Evolutionary conservation across 805 yeast species (phyloP).

Genomic region (Cyberlindnera galapagoensis): DNA sequence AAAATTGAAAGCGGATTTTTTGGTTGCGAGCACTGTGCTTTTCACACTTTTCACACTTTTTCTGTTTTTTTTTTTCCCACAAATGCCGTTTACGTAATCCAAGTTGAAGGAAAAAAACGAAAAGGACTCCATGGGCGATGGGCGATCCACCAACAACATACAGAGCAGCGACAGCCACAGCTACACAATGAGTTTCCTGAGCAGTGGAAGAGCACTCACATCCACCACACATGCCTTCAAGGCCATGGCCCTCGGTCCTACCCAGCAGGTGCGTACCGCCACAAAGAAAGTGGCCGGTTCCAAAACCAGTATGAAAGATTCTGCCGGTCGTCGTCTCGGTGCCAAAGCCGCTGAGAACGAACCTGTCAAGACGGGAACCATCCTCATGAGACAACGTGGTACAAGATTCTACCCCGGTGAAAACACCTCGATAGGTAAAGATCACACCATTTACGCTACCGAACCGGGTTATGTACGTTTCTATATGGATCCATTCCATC

Average conservation of each 20-base stretch:
- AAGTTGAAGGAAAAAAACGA: background rate
- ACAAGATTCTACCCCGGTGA: conserved; percentile 93
- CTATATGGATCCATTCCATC: conserved; percentile 94
- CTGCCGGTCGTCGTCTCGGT: conserved; percentile 92
- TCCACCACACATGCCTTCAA: conserved; percentile 9
- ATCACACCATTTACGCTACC: conserved; percentile 83
- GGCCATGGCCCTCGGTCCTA: conserved; percentile 11
- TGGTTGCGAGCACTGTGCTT: conserved; percentile 2
- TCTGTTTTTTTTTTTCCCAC: too few relatives aligned
- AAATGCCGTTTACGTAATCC: too few relatives aligned
- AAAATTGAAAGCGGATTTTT: background rate
- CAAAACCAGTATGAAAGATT: conserved; percentile 87
- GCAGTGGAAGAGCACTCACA: conserved; percentile 10
- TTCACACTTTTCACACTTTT: too few relatives aligned
- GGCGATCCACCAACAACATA: background rate
- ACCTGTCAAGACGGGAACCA: conserved; percentile 72
- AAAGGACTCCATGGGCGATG: too few relatives aligned
- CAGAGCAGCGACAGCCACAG: background rate
- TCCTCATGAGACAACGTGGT: conserved; percentile 91
- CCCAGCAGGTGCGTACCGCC: conserved; percentile 66
- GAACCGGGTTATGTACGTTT: conserved; percentile 93
- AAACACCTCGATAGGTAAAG: conserved; percentile 83
- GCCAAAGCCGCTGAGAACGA: conserved; percentile 80
- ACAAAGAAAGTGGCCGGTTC: conserved; percentile 94
- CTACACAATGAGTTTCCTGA: conserved; percentile 14